Percentiles rank a stretch among this genome's conserved stretches.
These are phyloP conservation scores for Trichocomaceae sp. DNA, from an alignment of 2,329 filamentous ascomycete species.

Conservation along the genomic window DNA sequence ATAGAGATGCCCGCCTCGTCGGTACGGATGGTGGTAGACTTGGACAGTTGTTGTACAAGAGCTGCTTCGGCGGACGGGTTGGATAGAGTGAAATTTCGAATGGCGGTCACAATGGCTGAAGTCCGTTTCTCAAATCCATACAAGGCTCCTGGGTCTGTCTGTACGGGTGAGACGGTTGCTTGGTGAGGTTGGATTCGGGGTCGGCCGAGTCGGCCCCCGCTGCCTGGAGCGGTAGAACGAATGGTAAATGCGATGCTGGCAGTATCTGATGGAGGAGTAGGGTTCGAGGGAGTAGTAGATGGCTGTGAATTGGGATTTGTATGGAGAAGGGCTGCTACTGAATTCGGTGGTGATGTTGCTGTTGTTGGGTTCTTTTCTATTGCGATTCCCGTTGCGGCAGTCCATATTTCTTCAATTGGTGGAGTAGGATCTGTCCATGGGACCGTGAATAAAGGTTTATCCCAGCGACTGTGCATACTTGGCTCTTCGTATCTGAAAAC, in stretches of 20 bases:
- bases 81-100: conserved; percentile 35
- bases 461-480: conserved; percentile 60
- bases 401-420: conserved; percentile 56
- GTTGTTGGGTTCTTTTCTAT: conserved; percentile 20
- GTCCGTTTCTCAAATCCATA: conserved; percentile 40
- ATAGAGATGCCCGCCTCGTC: conserved; percentile 29
- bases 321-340: not conserved
- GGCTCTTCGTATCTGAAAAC: conserved; percentile 62
- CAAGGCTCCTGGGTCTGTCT: conserved; percentile 36
- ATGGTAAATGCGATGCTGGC: conserved; percentile 22
- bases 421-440: conserved; percentile 50
- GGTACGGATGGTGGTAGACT: not conserved
- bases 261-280: conserved; percentile 20
- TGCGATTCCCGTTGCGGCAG: conserved; percentile 42
- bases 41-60: conserved; percentile 21
- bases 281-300: conserved; percentile 14
- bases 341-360: conserved; percentile 1
- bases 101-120: conserved; percentile 35
- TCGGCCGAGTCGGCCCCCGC: conserved; percentile 16
- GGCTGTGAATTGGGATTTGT: not conserved
- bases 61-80: conserved; percentile 33
- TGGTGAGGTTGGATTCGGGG: conserved; percentile 36
- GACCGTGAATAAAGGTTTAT: conserved; percentile 59
- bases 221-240: conserved; percentile 17
- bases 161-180: conserved; percentile 36